Percentiles rank a stretch among this genome's conserved stretches.
These are phyloP conservation scores for Orbilia oligospora DNA, from an alignment of 2,329 filamentous ascomycete genomes.

Conservation along the genomic window DNA sequence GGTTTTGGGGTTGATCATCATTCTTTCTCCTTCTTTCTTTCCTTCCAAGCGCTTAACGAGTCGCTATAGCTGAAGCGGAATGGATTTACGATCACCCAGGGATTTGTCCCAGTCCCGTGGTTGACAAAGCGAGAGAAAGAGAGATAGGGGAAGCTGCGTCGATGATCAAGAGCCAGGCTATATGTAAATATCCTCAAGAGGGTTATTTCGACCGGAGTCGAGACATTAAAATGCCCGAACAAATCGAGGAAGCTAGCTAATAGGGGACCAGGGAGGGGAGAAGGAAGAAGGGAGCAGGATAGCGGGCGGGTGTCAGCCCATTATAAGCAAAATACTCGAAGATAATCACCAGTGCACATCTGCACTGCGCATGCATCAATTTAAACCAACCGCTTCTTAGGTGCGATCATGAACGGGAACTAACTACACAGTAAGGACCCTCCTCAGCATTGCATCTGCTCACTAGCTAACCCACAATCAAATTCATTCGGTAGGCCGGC, in stretches of 20 bases:
- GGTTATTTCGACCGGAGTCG: background rate
- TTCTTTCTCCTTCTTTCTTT: background rate
- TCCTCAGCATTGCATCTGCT: background rate
- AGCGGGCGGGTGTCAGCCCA: constrained; percentile 20
- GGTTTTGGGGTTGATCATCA: constrained; percentile 37
- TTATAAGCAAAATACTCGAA: constrained; percentile 14
- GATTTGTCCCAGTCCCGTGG: background rate
- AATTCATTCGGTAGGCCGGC: constrained; percentile 1
- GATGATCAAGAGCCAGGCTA: background rate
- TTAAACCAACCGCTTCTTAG: background rate
- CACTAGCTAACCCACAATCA: background rate
- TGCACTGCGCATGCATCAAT: background rate
- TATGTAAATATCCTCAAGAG: too few species aligned
- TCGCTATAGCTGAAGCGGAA: background rate
- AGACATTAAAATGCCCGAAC: constrained; percentile 16
- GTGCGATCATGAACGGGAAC: background rate
- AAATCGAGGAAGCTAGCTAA: background rate
- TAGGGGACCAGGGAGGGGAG: background rate
- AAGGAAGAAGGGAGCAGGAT: background rate
- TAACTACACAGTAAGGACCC: too few species aligned
- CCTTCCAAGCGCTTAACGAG: background rate
- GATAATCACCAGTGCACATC: background rate
- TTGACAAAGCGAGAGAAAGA: background rate
- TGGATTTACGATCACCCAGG: background rate
- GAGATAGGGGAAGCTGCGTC: background rate